Base-by-base conservation (phyloP, 495 filamentous ascomycete species). In the Penicillium ochrochloron region DNA sequence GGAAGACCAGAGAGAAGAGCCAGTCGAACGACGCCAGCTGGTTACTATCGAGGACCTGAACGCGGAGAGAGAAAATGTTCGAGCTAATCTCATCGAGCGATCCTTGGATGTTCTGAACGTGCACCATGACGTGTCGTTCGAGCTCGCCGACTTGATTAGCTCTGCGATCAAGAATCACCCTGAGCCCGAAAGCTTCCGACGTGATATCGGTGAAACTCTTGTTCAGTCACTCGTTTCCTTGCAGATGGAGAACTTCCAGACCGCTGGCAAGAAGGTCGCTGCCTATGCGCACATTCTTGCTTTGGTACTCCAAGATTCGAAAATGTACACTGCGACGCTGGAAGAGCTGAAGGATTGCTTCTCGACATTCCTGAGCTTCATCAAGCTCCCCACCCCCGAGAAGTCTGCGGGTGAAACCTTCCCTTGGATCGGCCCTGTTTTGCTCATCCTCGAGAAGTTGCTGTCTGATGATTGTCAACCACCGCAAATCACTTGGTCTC, bases 281-380 rank as follows among this genome's bases (percentile, higher is more conserved):
- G 91, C 96, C 1, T 97, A 94, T 75, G 93, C 95, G 12, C 94
- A 99, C 76, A 85, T 99, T 41, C 81, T 99, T 12, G 94, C 92
- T 3, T 79, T 99, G 57, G 87, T 97, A 52, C 85, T 98, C 25
- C 92, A 95, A 67, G 87, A 95, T 60, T 87, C 86, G 61, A 72
- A 83, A 1, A 97, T 98, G 79, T 97, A 94, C 73, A 83, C 84
- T 39, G 87, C 90, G 23, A 91, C 91, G 23, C 72, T 93, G 31
- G 84, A 85, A 9, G 88, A 91, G 61, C 80, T 99, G 33, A 91
- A 90, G 74, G 86, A 91, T n/a, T 91, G 89, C 69, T 89, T 97
- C 50, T 71, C 73, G 19, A 86, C 86, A 23, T 87, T 97, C 64
- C 82, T 97, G 35, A 81, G 82, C 17, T 97, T 97, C 71, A 86